Percentiles rank a stretch among this genome's conserved stretches.
Evolutionary conservation across 1,284 basidiomycete genomes (phyloP).

Genomic region (Coniophora puteana): DNA sequence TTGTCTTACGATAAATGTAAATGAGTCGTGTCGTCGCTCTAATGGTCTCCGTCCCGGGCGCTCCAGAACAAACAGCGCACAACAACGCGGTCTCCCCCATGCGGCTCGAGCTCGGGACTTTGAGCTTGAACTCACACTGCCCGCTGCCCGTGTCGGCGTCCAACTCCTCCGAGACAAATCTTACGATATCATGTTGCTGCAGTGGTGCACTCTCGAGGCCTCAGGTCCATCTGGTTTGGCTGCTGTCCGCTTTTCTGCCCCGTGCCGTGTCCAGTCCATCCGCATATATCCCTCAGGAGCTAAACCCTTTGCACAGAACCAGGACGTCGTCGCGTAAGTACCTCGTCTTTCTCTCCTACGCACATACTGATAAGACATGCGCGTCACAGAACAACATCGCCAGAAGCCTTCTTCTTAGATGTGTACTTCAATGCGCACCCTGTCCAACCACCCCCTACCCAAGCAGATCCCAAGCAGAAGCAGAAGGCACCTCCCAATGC

Average conservation of each 20-base stretch:
- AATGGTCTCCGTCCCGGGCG: too few relatives aligned
- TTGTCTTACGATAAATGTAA: too few relatives aligned
- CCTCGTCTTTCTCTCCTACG: slow-evolving; percentile 10
- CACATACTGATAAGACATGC: too few relatives aligned
- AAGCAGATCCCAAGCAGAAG: slow-evolving; percentile 49
- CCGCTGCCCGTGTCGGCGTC: too few relatives aligned
- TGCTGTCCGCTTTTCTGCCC: slow-evolving; percentile 60
- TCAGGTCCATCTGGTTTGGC: slow-evolving; percentile 54
- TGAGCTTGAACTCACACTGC: too few relatives aligned
- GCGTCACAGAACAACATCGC: slow-evolving; percentile 69
- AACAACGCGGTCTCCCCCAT: too few relatives aligned
- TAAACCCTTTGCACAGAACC: slow-evolving; percentile 55
- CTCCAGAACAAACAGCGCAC: too few relatives aligned
- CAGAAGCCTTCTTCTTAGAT: slow-evolving; percentile 67
- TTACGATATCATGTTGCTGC: slow-evolving; percentile 53
- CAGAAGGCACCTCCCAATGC: slow-evolving; percentile 58
- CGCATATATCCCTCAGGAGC: slow-evolving; percentile 59
- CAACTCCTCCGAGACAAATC: too few relatives aligned
- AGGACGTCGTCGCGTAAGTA: slow-evolving; percentile 61
- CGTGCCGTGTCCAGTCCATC: slow-evolving; percentile 60
- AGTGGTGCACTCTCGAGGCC: slow-evolving; percentile 66
- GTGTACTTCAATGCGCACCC: slow-evolving; percentile 67
- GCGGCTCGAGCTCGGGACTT: too few relatives aligned
- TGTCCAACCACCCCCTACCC: slow-evolving; percentile 28
- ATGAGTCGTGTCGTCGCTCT: too few relatives aligned